Evolutionary conservation across 31 red algal species (phyloP), one percentile per base, ranked within the genome.

Genomic region (Odonthalia washingtoniensis): DNA sequence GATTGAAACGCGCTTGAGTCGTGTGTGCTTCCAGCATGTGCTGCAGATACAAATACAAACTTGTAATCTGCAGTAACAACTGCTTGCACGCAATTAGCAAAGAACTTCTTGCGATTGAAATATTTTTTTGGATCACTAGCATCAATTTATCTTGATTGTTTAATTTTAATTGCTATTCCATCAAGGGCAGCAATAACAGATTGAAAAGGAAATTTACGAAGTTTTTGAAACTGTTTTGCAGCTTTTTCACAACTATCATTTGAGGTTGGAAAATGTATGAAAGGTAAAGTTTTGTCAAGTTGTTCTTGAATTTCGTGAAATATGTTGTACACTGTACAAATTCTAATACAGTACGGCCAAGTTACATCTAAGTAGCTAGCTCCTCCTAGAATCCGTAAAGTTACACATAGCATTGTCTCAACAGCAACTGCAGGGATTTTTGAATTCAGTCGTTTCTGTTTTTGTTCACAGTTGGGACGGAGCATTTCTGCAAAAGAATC

Each of bases 331-430:
- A 79, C 46, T 3, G 75, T 79, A 30, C 24, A 79, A 16, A 57
- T n/a, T 61, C 27, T 46, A 57, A 79, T 79, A 2, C 75, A 41
- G 35, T 61, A 57, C 1, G 75, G 46, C 75, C 75, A 60, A 49
- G 17, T 18, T 28, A 79, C 42, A 30, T 79, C 43, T 31, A 60
- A 31, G 40, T 79, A 79, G 75, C 75, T 79, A 31, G 75, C 75
- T 61, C 75, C 75, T 0, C 44, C 75, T 33, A 79, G 21, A 2
- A 79, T n/a, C 33, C 75, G 75, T 18, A 79, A 46, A 33, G 75
- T 79, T 4, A 79, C 46, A 46, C 46, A 61, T 33, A 78, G 41
- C 24, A 9, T 60, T 21, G 40, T 57, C 49, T 57, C 49, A 14
- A 21, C 49, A 21, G 49, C 9, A 57, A 21, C 49, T 14, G 9